These are phyloP conservation scores for Quercus agrifolia DNA, from an alignment of 306 rosid species.

Conservation along the genomic window DNA sequence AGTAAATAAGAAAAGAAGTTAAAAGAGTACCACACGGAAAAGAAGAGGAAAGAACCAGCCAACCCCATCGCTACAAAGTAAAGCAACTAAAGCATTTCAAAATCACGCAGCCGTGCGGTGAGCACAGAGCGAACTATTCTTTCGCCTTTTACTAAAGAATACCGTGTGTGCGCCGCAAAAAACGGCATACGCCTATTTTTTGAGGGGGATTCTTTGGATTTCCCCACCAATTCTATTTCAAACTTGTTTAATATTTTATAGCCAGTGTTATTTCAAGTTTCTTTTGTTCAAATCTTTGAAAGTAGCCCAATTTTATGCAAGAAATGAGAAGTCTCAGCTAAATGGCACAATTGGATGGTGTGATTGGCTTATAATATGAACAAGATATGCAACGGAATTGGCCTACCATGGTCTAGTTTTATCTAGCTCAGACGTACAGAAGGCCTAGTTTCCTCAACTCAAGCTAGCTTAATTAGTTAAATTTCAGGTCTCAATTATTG, in stretches of 20 bases:
- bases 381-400: too few relatives aligned
- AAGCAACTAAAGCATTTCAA: accelerated
- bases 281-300: too few relatives aligned
- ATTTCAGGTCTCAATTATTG: too few relatives aligned
- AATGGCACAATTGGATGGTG: too few relatives aligned
- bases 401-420: too few relatives aligned
- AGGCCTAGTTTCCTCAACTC: too few relatives aligned
- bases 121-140: constrained; percentile 52
- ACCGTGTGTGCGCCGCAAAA: constrained; percentile 26
- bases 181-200: constrained; percentile 41
- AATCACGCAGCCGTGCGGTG: constrained; percentile 22
- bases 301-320: too few relatives aligned
- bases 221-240: not conserved
- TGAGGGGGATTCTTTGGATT: not conserved
- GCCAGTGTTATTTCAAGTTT: too few relatives aligned
- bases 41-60: not conserved
- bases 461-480: too few relatives aligned
- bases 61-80: not conserved
- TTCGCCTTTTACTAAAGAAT: constrained; percentile 70
- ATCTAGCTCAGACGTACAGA: too few relatives aligned
- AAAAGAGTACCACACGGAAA: not conserved
- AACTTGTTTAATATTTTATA: not conserved
- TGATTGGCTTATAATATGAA: too few relatives aligned
- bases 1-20: not conserved
- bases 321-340: too few relatives aligned